Evolutionary conservation across 495 filamentous ascomycete species (phyloP).

Genomic region (Durotheca rogersii): DNA sequence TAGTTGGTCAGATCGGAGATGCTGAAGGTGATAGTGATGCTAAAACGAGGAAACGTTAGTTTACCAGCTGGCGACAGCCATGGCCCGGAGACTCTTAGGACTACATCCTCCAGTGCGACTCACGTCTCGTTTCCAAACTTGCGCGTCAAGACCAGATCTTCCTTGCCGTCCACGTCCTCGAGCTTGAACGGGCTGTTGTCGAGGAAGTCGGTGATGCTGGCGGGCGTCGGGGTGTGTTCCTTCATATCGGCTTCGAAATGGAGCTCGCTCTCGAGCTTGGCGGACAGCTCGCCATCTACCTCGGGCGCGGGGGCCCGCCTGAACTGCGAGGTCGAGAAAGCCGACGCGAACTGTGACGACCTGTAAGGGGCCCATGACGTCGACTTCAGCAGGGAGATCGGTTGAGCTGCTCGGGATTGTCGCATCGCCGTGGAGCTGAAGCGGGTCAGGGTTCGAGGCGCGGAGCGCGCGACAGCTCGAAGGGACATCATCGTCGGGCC

Average conservation of each 20-base stretch:
- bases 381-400: conserved; percentile 38
- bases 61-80: neutral
- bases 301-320: conserved; percentile 51
- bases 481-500: conserved; percentile 70
- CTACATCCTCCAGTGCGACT: conserved; percentile 29
- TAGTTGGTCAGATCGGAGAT: conserved; percentile 85
- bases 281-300: conserved; percentile 70
- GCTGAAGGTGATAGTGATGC: no score
- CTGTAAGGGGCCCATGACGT: conserved; percentile 40
- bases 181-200: conserved; percentile 71
- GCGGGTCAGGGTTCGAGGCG: conserved; percentile 67
- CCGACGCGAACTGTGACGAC: conserved; percentile 57
- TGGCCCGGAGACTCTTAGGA: no score
- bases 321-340: conserved; percentile 70
- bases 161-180: conserved; percentile 74
- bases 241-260: conserved; percentile 61
- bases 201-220: conserved; percentile 69
- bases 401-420: conserved; percentile 41
- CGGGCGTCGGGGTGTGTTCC: conserved; percentile 58
- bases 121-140: conserved; percentile 87
- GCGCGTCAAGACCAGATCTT: conserved; percentile 82
- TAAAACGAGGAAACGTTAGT: conserved; percentile 23
- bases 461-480: conserved; percentile 67
- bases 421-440: conserved; percentile 56
- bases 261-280: conserved; percentile 78